phyloP scores from a whole-genome alignment of 2,329 filamentous ascomycete species.

The Scortechinia acanthostroma region DNA sequence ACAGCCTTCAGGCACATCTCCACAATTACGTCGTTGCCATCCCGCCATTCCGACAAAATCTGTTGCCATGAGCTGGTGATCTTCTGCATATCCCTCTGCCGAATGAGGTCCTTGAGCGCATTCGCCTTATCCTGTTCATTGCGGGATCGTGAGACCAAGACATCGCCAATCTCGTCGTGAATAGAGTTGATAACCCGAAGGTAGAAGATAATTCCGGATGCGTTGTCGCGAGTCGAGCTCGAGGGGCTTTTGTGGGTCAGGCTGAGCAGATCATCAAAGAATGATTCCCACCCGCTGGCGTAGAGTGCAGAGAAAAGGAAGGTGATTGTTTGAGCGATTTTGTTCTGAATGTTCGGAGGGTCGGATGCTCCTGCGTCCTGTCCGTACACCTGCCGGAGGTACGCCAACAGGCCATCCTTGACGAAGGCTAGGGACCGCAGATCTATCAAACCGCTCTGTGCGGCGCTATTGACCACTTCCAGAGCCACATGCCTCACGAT shows the following conservation, averaged over 20 bases:
- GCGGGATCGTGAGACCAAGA: slow-evolving; percentile 71
- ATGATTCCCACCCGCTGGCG: slow-evolving; percentile 76
- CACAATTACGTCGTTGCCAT: slow-evolving; percentile 64
- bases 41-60: slow-evolving; percentile 67
- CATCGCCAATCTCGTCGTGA: slow-evolving; percentile 95
- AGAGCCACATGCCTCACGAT: slow-evolving; percentile 83
- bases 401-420: slow-evolving; percentile 74
- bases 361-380: slow-evolving; percentile 53
- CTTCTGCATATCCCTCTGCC: slow-evolving; percentile 79
- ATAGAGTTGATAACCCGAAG: slow-evolving; percentile 81
- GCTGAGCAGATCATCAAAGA: slow-evolving; percentile 81
- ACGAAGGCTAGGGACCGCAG: slow-evolving; percentile 66
- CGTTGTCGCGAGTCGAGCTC: slow-evolving; percentile 60
- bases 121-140: slow-evolving; percentile 79
- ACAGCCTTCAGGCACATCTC: slow-evolving; percentile 88
- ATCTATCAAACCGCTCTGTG: slow-evolving; percentile 74
- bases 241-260: slow-evolving; percentile 39
- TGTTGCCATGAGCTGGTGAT: slow-evolving; percentile 88
- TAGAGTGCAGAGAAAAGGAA: slow-evolving; percentile 88
- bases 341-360: slow-evolving; percentile 78
- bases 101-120: slow-evolving; percentile 82
- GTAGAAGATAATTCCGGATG: slow-evolving; percentile 75
- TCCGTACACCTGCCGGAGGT: slow-evolving; percentile 71
- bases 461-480: slow-evolving; percentile 86
- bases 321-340: slow-evolving; percentile 90